These are phyloP conservation scores for Geosmithia morbida DNA, from an alignment of 2,329 filamentous ascomycete species.

Conservation along the genomic window DNA sequence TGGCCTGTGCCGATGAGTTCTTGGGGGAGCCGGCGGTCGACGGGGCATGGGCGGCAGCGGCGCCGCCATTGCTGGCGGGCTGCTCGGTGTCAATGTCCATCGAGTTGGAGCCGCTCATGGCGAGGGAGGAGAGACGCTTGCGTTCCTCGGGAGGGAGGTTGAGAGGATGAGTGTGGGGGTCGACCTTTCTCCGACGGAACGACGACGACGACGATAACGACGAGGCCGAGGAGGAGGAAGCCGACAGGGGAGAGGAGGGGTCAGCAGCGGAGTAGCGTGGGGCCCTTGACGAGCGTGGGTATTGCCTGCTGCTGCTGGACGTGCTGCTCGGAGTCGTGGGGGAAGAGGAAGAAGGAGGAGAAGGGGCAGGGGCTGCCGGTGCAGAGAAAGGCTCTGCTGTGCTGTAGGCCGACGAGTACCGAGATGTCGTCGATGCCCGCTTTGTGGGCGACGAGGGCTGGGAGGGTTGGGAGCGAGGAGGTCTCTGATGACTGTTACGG, in stretches of 20 bases:
- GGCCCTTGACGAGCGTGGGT: slow-evolving; percentile 19
- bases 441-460: slow-evolving; percentile 16
- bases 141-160: slow-evolving; percentile 80
- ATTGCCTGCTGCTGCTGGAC: background rate
- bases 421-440: slow-evolving; percentile 1
- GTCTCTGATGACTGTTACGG: background rate
- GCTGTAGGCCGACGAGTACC: background rate
- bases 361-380: slow-evolving; percentile 15
- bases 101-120: slow-evolving; percentile 33
- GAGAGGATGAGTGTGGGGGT: slow-evolving; percentile 68
- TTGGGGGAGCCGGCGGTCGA: slow-evolving; percentile 31
- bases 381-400: background rate
- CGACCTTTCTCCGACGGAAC: slow-evolving; percentile 37
- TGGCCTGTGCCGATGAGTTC: slow-evolving; percentile 21
- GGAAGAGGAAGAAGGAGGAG: slow-evolving; percentile 13
- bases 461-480: background rate
- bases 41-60: slow-evolving; percentile 22
- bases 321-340: slow-evolving; percentile 8
- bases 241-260: slow-evolving; percentile 7
- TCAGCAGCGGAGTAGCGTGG: slow-evolving; percentile 33
- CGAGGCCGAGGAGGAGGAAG: background rate
- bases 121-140: slow-evolving; percentile 57
- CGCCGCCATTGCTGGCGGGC: slow-evolving; percentile 24
- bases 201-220: slow-evolving; percentile 19
- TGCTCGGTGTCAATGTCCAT: slow-evolving; percentile 71